Percentiles rank a stretch among this genome's conserved stretches.
Conservation (phyloP, 176 grass and related monocot species). For the Pontederia crassipes region DNA sequence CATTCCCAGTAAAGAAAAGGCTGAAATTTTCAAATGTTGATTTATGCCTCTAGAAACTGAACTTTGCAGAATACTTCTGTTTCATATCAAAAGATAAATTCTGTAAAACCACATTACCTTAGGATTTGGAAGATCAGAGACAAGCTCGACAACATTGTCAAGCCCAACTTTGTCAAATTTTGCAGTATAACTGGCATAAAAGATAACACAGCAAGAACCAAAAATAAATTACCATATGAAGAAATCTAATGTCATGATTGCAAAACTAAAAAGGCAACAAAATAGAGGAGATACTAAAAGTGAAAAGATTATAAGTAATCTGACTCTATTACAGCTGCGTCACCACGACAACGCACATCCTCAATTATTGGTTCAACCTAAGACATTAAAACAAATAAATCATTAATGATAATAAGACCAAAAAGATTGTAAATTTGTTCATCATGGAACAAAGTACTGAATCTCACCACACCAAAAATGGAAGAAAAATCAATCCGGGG, state of each 20-base stretch:
- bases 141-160: conserved; percentile 42
- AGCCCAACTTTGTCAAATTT: conserved; percentile 85
- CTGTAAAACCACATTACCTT: conserved; percentile 28
- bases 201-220: background rate
- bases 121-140: conserved; percentile 51
- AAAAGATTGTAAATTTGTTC: background rate
- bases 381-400: conserved; percentile 7
- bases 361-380: conserved; percentile 93
- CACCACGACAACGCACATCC: conserved; percentile 66
- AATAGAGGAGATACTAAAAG: background rate
- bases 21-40: no score
- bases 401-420: background rate
- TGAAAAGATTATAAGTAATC: background rate
- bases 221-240: background rate
- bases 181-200: conserved; percentile 54
- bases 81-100: background rate
- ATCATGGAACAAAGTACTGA: background rate
- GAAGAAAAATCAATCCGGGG: conserved; percentile 90
- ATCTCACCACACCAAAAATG: conserved; percentile 69
- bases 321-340: conserved; percentile 82
- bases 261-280: background rate
- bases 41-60: no score
- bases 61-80: no score
- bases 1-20: no score
- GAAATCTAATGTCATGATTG: background rate